These are phyloP conservation scores for Beauveria australis DNA, from an alignment of 2,329 filamentous ascomycete species.

Conservation along the genomic window DNA sequence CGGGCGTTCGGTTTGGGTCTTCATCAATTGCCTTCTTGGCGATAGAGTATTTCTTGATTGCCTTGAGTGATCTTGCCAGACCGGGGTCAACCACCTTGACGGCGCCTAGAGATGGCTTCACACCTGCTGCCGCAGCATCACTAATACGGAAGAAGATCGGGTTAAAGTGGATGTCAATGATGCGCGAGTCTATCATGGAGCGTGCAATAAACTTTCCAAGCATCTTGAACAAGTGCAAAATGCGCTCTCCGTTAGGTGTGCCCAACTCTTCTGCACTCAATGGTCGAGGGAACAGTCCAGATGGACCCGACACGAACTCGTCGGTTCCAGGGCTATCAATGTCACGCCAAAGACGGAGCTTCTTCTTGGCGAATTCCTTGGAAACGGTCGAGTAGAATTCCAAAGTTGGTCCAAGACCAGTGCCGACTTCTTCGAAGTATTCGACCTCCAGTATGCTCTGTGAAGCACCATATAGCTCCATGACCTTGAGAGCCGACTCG, in stretches of 20 bases:
- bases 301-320: slow-evolving; percentile 77
- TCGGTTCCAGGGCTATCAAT: slow-evolving; percentile 64
- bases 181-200: slow-evolving; percentile 96
- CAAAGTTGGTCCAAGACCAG: slow-evolving; percentile 86
- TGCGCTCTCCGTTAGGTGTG: slow-evolving; percentile 74
- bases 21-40: slow-evolving; percentile 78
- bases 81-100: slow-evolving; percentile 84
- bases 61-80: slow-evolving; percentile 74
- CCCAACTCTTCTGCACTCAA: slow-evolving; percentile 70
- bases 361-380: slow-evolving; percentile 95
- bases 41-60: slow-evolving; percentile 77
- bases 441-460: slow-evolving; percentile 95
- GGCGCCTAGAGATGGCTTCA: slow-evolving; percentile 78
- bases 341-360: slow-evolving; percentile 92
- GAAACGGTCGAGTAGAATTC: slow-evolving; percentile 98
- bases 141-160: slow-evolving; percentile 95
- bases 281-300: slow-evolving; percentile 85
- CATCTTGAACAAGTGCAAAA: slow-evolving; percentile 82
- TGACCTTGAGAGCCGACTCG: slow-evolving; percentile 94
- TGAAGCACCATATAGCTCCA: slow-evolving; percentile 96
- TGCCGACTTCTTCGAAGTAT: slow-evolving; percentile 98
- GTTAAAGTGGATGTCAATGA: slow-evolving; percentile 96
- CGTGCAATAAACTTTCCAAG: slow-evolving; percentile 95
- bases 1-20: slow-evolving; percentile 53
- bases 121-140: slow-evolving; percentile 51